phyloP scores from a whole-genome alignment of 2,329 filamentous ascomycete genomes.

The Pseudogymnoascus verrucosus region DNA sequence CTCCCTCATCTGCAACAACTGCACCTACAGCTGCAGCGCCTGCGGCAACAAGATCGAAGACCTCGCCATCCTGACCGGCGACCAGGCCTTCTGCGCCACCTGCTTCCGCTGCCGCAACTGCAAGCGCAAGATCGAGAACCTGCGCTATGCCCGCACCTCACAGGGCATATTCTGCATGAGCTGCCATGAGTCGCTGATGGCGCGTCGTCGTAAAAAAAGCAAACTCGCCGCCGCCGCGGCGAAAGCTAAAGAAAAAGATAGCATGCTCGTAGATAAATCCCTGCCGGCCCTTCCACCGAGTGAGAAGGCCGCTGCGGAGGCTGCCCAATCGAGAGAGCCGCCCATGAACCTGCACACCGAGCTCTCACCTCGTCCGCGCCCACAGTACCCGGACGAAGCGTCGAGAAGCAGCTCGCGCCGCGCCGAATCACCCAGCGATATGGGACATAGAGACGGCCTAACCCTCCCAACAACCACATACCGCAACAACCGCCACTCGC shows the following conservation, averaged over 20 bases:
- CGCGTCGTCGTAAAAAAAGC: conserved; percentile 77
- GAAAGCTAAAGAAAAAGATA: conserved; percentile 55
- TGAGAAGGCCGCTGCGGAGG: conserved; percentile 54
- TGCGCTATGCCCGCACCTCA: conserved; percentile 93
- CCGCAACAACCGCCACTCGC: conserved; percentile 64
- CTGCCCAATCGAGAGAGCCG: conserved; percentile 38
- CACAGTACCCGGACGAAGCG: conserved; percentile 42
- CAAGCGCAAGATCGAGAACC: conserved; percentile 97
- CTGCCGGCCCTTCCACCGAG: conserved; percentile 82
- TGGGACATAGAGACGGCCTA: conserved; percentile 47
- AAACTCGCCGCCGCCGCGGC: conserved; percentile 53
- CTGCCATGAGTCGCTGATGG: conserved; percentile 95
- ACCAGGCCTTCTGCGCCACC: conserved; percentile 94
- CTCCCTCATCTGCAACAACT: conserved; percentile 98
- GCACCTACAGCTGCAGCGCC: conserved; percentile 96
- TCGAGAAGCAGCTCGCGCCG: conserved; percentile 45
- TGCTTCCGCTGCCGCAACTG: conserved; percentile 98
- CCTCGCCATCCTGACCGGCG: conserved; percentile 90
- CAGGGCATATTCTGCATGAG: conserved; percentile 99
- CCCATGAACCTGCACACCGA: conserved; percentile 49
- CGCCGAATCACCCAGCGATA: conserved; percentile 47
- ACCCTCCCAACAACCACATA: conserved; percentile 70
- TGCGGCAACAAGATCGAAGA: conserved; percentile 98
- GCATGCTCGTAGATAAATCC: conserved; percentile 78
- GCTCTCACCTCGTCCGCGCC: conserved; percentile 54